Evolutionary conservation across 192 early-diverging fungal species (phyloP), one percentile per base, ranked within the genome.

Genomic region (Geranomyces variabilis): DNA sequence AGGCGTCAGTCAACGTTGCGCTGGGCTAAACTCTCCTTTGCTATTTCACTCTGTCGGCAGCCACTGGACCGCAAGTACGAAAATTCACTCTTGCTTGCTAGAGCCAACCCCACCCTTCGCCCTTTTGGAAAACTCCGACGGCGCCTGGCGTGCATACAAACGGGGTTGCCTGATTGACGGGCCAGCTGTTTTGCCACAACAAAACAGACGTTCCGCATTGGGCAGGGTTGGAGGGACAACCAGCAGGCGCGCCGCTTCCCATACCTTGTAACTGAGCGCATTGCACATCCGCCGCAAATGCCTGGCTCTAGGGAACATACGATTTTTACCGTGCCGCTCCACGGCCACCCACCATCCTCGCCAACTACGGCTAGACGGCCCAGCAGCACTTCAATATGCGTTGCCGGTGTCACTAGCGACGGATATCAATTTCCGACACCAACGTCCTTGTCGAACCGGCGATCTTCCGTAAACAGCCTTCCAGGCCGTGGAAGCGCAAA

Each of bases 361-460:
- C 21, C 58, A 8, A 6, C 58, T 5, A 31, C 58, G 6, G 58
- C 9, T 33, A 6, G 58, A 19, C 22, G 58, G 17, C 31, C 58
- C 29, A 60, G 58, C 31, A 33, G 58, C 31, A 33, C 58, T 3
- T 60, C 58, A 26, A 28, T 60, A 28, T 60, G 58, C 29, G 58
- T 60, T 14, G 19, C 56, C 10, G 56, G 19, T 24, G 10, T 28
- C 28, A 30, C 58, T 33, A 28, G 53, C 28, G 51, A 69, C 34
- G 67, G 44, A 17, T 69, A 69, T 58, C 67, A 49, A n/a, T 69
- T 69, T 36, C 67, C 67, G 19, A 24, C 67, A 6, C 34, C 47
- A 22, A 31, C 67, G 10, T 21, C 49, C 19, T 19, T 69, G 19
- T 55, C 67, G 0, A 69, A 58, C 30, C 24, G 67, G 36, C 67